phyloP scores from a whole-genome alignment of 2,329 filamentous ascomycete species.

The Colletotrichum tofieldiae region DNA sequence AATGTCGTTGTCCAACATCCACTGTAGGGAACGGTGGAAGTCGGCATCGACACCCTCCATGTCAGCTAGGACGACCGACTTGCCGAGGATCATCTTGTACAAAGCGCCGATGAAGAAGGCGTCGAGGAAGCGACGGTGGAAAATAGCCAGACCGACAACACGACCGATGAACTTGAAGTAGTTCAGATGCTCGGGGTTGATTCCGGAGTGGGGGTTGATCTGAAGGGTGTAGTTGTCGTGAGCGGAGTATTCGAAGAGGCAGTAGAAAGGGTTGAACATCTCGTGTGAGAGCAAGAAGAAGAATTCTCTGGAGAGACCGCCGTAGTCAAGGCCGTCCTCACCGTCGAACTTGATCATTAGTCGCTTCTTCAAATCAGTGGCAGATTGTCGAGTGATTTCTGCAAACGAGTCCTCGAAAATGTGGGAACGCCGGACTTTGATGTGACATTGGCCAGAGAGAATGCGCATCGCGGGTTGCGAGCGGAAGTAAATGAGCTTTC shows the following conservation, averaged over 20 bases:
- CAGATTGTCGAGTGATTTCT: constrained; percentile 96
- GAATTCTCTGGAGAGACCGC: constrained; percentile 97
- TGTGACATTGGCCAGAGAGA: constrained; percentile 95
- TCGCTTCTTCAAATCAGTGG: constrained; percentile 96
- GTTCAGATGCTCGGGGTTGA: constrained; percentile 98
- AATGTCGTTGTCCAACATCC: constrained; percentile 99
- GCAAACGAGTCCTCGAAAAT: constrained; percentile 99
- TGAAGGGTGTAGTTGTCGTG: constrained; percentile 99
- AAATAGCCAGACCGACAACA: constrained; percentile 96
- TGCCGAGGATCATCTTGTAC: constrained; percentile 99
- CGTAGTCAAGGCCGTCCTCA: constrained; percentile 97
- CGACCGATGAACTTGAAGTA: constrained; percentile 99
- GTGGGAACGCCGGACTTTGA: constrained; percentile 95
- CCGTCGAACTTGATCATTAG: constrained; percentile 99
- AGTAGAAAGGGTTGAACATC: constrained; percentile 99
- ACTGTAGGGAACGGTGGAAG: constrained; percentile 95
- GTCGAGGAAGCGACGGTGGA: constrained; percentile 97
- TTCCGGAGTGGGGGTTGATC: constrained; percentile 99
- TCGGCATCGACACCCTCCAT: constrained; percentile 99
- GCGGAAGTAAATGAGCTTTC: constrained; percentile 99
- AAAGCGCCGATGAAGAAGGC: constrained; percentile 99
- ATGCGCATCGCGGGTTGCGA: constrained; percentile 97
- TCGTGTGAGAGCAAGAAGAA: constrained; percentile 99
- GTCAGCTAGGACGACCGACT: constrained; percentile 90
- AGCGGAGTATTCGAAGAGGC: constrained; percentile 98